Percentiles rank a stretch among this genome's conserved stretches.
Conservation (phyloP, 1,284 basidiomycete species). For the Vanrija pseudolonga region DNA sequence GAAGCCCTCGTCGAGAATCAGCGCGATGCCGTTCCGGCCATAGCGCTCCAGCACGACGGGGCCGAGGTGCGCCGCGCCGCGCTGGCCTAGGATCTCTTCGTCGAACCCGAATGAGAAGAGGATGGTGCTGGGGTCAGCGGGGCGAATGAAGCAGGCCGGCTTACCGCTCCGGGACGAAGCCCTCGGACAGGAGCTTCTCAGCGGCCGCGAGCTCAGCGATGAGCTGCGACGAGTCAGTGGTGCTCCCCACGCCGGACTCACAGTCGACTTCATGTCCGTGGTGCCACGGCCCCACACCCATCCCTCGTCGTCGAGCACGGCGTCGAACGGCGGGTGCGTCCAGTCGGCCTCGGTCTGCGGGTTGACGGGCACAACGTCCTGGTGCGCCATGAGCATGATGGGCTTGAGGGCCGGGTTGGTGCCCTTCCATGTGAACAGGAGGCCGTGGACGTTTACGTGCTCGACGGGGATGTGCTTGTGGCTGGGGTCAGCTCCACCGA, state of each 20-base stretch:
- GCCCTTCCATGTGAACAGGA: constrained; percentile 62
- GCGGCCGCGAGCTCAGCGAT: constrained; percentile 51
- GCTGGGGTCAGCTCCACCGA: constrained; percentile 23
- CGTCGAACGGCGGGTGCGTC: constrained; percentile 54
- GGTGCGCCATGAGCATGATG: constrained; percentile 28
- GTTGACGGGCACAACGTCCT: constrained; percentile 52
- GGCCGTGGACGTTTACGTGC: constrained; percentile 61
- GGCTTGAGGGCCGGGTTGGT: constrained; percentile 57
- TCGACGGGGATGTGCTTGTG: constrained; percentile 55
- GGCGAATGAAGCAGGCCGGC: constrained; percentile 16
- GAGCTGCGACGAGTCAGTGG: constrained; percentile 15
- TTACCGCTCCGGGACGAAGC: constrained; percentile 9
- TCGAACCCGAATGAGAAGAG: constrained; percentile 55
- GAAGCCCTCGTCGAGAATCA: constrained; percentile 52
- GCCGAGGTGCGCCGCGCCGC: constrained; percentile 44
- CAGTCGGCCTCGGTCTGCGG: constrained; percentile 50
- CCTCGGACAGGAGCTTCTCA: constrained; percentile 46
- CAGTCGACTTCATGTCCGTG: constrained; percentile 20
- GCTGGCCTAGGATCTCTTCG: constrained; percentile 51
- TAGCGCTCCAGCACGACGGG: constrained; percentile 39
- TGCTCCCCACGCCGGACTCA: neutral
- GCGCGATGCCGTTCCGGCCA: constrained; percentile 44
- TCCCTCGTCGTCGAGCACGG: constrained; percentile 44
- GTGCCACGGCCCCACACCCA: constrained; percentile 26
- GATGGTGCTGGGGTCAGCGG: constrained; percentile 44